Percentiles rank a stretch among this genome's conserved stretches.
These are phyloP conservation scores for Metschnikowia proteae DNA, from an alignment of 805 yeast genomes.

Conservation along the genomic window DNA sequence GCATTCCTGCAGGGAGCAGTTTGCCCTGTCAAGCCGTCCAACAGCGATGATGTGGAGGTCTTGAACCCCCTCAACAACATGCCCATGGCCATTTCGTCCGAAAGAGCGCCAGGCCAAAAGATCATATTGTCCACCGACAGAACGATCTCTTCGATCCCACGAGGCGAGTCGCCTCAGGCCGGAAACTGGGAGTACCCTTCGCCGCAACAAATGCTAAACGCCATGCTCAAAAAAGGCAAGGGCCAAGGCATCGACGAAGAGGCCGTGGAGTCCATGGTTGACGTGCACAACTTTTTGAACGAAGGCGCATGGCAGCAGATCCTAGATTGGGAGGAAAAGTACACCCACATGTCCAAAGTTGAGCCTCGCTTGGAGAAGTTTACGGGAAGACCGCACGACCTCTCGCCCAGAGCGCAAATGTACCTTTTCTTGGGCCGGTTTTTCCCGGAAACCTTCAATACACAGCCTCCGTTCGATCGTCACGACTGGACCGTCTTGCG, in stretches of 20 bases:
- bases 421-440: conserved; percentile 60
- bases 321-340: conserved; percentile 80
- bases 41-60: not conserved
- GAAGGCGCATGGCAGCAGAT: conserved; percentile 98
- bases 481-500: conserved; percentile 98
- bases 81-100: conserved; percentile 69
- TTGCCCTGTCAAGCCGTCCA: conserved; percentile 13
- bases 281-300: conserved; percentile 90
- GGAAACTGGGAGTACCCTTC: conserved; percentile 99
- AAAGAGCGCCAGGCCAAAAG: conserved; percentile 75
- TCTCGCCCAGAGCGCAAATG: conserved; percentile 80
- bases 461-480: conserved; percentile 92
- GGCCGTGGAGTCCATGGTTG: conserved; percentile 95
- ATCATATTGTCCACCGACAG: conserved; percentile 77
- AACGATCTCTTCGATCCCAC: conserved; percentile 80
- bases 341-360: conserved; percentile 50
- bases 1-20: conserved; percentile 10
- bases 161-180: conserved; percentile 59
- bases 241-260: conserved; percentile 86
- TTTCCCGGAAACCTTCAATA: conserved; percentile 68
- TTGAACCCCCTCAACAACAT: conserved; percentile 77
- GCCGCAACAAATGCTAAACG: conserved; percentile 98
- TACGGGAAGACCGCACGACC: conserved; percentile 86
- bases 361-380: conserved; percentile 80
- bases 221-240: conserved; percentile 93